phyloP scores from a whole-genome alignment of 2,329 filamentous ascomycete genomes.

The Cladosporium sp. region DNA sequence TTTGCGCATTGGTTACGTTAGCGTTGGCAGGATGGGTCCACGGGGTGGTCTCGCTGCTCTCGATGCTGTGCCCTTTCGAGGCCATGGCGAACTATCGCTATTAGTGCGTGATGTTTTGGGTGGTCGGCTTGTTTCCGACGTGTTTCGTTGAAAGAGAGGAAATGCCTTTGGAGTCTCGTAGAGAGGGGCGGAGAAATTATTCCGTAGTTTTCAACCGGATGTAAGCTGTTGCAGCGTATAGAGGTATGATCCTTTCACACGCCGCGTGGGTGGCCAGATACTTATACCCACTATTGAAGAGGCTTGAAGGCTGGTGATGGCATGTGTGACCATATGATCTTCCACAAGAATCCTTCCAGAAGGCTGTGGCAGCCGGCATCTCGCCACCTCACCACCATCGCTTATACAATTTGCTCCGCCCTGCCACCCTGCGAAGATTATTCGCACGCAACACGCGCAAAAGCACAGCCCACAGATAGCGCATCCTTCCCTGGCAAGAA shows the following conservation, averaged over 20 bases:
- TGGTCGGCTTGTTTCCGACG: neutral
- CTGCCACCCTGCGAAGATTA: neutral
- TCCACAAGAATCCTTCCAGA: neutral
- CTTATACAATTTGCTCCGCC: neutral
- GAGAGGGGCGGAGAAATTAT: neutral
- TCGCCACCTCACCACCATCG: neutral
- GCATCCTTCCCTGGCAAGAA: neutral
- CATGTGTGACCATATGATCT: neutral
- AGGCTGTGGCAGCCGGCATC: neutral
- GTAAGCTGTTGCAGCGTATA: neutral
- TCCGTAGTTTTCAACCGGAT: neutral
- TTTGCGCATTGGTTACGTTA: constrained; percentile 25
- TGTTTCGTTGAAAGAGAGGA: constrained; percentile 5
- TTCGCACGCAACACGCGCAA: constrained; percentile 1
- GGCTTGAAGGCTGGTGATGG: neutral
- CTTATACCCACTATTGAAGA: neutral
- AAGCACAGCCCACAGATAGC: constrained; percentile 3
- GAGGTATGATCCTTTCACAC: neutral
- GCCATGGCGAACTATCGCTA: constrained; percentile 6
- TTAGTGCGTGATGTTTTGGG: neutral
- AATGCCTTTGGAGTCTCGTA: neutral
- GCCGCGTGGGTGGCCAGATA: neutral
- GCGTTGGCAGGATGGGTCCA: constrained; percentile 27
- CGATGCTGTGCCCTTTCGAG: constrained; percentile 21
- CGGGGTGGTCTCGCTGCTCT: constrained; percentile 24